Base-by-base conservation (phyloP, 1,284 basidiomycete genomes). In the Austropuccinia psidii region DNA sequence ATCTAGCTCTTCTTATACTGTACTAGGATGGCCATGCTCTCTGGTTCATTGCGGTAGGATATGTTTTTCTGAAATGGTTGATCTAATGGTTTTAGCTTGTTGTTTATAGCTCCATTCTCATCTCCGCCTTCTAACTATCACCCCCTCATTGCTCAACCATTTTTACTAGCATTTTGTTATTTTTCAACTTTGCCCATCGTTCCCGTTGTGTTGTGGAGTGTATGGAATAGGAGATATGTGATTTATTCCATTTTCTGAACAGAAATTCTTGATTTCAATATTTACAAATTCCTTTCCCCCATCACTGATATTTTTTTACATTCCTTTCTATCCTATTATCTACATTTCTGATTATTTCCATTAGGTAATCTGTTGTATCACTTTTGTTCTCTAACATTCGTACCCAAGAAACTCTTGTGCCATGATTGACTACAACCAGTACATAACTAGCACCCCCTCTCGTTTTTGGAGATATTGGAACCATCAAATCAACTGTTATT, bases 241-340 rank as follows among this genome's bases (percentile, higher is more conserved):
- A 35, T 19, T 41, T 15, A 62, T 62, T 45, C 60, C 60, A 27
- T 29, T 62, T n/a, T 41, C 15, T 62, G 13, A 21, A 24, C 11
- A 21, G 37, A 13, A 62, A 15, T 39, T 37, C 27, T 62, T 24
- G 4, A 62, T 35, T 19, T 62, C 37, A 15, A 24, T 35, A 39
- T 45, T 62, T 45, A 43, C 41, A 62, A 62, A 62, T 39, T 62
- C 60, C 19, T 21, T 29, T 27, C 60, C 60, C 45, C 60, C 60
- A 45, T 62, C 41, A 19, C 60, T 62, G 27, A 62, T 43, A 37
- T 27, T 41, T 62, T 39, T 62, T 62, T 21, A 45, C 60, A 27
- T 27, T 13, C 11, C 9, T 11, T 17, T 39, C 41, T 27, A 21
- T 15, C 31, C 45, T 35, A 11, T 19, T 62, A 43, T 62, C 41